These are phyloP conservation scores for Prunus campanulata DNA, from an alignment of 306 rosid genomes.

Conservation along the genomic window DNA sequence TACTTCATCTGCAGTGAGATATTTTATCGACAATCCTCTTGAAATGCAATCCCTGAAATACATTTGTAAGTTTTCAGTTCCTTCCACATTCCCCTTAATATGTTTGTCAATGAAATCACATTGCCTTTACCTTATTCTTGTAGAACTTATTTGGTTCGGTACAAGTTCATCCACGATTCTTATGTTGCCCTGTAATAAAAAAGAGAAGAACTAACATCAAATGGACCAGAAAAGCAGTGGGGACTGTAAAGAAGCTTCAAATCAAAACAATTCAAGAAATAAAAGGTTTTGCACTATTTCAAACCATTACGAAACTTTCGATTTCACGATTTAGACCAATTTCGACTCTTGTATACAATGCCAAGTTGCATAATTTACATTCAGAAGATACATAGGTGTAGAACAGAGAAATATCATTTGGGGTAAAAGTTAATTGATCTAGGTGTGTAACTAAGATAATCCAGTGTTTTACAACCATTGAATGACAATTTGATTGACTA, in stretches of 20 bases:
- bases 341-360: background rate
- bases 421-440: background rate
- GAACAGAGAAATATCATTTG: background rate
- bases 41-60: slow-evolving; percentile 80
- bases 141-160: slow-evolving; percentile 80
- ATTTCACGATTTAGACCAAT: background rate
- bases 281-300: background rate
- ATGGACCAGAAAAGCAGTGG: background rate
- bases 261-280: slow-evolving; percentile 5
- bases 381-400: too few species aligned
- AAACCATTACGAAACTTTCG: background rate
- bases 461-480: background rate
- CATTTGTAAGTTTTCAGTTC: too few species aligned
- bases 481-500: background rate
- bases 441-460: background rate
- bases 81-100: background rate
- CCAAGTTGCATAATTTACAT: background rate
- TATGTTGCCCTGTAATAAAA: slow-evolving; percentile 55
- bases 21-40: slow-evolving; percentile 74
- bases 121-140: slow-evolving; percentile 61
- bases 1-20: slow-evolving; percentile 70
- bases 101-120: background rate
- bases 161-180: slow-evolving; percentile 69
- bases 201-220: background rate
- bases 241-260: background rate